These are phyloP conservation scores for Syzygium jambos DNA, from an alignment of 345 rosid genomes.

Conservation along the genomic window DNA sequence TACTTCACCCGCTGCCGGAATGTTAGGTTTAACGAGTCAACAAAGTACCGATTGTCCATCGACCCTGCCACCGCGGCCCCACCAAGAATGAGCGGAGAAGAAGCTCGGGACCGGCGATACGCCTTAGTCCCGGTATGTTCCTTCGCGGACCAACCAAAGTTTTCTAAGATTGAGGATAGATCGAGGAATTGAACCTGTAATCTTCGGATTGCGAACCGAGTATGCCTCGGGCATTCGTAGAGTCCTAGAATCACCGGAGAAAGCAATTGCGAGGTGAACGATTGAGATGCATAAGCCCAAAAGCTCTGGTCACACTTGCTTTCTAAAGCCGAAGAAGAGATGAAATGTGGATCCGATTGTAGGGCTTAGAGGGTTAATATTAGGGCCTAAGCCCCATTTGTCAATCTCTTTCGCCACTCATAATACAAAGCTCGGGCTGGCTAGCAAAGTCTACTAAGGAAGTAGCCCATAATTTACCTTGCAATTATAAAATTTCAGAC, in stretches of 20 bases:
- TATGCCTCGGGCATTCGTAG: background rate
- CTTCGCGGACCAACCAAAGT: background rate
- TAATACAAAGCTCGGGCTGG: background rate
- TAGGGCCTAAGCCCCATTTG: background rate
- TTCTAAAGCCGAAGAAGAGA: too few relatives aligned
- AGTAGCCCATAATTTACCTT: background rate
- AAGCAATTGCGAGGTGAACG: too few relatives aligned
- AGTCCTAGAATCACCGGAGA: background rate
- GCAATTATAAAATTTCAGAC: background rate
- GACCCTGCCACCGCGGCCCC: fast-evolving
- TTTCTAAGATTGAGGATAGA: background rate
- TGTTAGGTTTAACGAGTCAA: background rate
- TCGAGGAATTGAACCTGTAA: background rate
- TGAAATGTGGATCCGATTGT: background rate
- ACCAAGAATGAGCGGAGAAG: fast-evolving
- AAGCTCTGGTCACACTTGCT: background rate
- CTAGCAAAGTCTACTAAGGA: background rate
- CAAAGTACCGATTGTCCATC: background rate
- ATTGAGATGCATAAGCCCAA: background rate
- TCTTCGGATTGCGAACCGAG: background rate
- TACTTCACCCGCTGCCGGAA: background rate
- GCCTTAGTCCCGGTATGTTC: background rate
- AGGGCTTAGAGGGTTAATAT: background rate
- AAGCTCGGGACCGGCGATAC: background rate
- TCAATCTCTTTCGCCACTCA: background rate